Conservation (phyloP, 371 early-diverging fungal genomes). For the Smittium culicis region DNA sequence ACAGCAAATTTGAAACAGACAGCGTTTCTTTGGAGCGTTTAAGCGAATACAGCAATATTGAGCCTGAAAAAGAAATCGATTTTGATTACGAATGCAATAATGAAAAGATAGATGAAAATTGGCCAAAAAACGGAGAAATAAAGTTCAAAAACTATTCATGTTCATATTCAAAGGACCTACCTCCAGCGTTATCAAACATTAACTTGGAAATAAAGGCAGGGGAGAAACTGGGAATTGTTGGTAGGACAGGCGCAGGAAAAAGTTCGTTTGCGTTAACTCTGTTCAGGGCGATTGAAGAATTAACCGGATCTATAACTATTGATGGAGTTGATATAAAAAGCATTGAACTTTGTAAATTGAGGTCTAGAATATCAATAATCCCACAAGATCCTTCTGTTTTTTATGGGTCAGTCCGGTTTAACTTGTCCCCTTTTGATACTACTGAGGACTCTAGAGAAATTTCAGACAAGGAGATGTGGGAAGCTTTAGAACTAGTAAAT, state of each 20-base stretch:
- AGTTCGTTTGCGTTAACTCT: slow-evolving; percentile 56
- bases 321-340: slow-evolving; percentile 63
- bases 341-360: slow-evolving; percentile 56
- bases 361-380: slow-evolving; percentile 57
- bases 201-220: slow-evolving; percentile 43
- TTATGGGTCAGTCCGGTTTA: slow-evolving; percentile 47
- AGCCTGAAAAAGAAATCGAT: slow-evolving; percentile 32
- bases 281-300: slow-evolving; percentile 60
- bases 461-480: slow-evolving; percentile 55
- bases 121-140: slow-evolving; percentile 61
- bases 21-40: slow-evolving; percentile 77
- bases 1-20: slow-evolving; percentile 69
- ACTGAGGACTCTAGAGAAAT: slow-evolving; percentile 11
- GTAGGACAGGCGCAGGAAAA: slow-evolving; percentile 69
- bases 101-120: slow-evolving; percentile 23
- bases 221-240: slow-evolving; percentile 64
- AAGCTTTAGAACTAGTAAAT: slow-evolving; percentile 28
- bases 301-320: slow-evolving; percentile 48
- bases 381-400: slow-evolving; percentile 63
- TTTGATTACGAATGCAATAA: slow-evolving; percentile 26
- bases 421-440: slow-evolving; percentile 54
- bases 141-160: slow-evolving; percentile 45
- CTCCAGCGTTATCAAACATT: slow-evolving; percentile 52
- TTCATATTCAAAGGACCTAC: slow-evolving; percentile 51
- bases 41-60: slow-evolving; percentile 58